Base-by-base conservation (phyloP, 1,284 basidiomycete genomes). In the Moesziomyces parantarcticus region DNA sequence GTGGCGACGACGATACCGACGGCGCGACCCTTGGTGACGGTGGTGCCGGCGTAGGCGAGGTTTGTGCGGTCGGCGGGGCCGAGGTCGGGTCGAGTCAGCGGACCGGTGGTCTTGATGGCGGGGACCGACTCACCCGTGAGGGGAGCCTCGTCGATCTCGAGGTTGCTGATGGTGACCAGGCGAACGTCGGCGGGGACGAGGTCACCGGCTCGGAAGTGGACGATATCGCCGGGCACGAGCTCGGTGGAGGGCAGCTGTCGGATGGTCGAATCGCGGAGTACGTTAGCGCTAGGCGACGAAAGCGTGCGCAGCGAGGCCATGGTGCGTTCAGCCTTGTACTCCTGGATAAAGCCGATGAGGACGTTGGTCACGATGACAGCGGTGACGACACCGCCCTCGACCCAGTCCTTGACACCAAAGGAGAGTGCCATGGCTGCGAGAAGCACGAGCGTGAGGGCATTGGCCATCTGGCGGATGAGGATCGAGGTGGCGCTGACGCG, bases 351-450 rank as follows among this genome's bases (percentile, higher is more conserved):
- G 39, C 78, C 79, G 42, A 81, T 76, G 56, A 67, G 60, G 25
- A 79, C 72, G 49, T 81, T 81, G 64, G 72, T 71, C 45, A 74
- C 56, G 44, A 81, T 78, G 44, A 90, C 87, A 8, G 87, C 88
- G n/a, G 88, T 87, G 66, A 90, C 89, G 50, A 90, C 89, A 54
- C 87, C 89, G 21, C 88, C 89, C 76, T 88, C 88, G 63, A 90
- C 87, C 84, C 87, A 91, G 66, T 88, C 88, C 64, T 68, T 59
- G 54, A 81, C 74, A 46, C 78, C 89, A 64, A 90, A 89, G 14
- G 88, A 89, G 9, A 90, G 85, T 4, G 87, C 87, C 84, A 90
- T 86, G 39, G 89, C 89, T 26, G 87, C 87, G 58, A 90, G 83
- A 63, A 88, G 81, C 29, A 80, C 77, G 22, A 80, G 47, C 16